Evolutionary conservation across 306 rosid species (phyloP), one percentile per base, ranked within the genome.

Genomic region (Prunus armeniaca): DNA sequence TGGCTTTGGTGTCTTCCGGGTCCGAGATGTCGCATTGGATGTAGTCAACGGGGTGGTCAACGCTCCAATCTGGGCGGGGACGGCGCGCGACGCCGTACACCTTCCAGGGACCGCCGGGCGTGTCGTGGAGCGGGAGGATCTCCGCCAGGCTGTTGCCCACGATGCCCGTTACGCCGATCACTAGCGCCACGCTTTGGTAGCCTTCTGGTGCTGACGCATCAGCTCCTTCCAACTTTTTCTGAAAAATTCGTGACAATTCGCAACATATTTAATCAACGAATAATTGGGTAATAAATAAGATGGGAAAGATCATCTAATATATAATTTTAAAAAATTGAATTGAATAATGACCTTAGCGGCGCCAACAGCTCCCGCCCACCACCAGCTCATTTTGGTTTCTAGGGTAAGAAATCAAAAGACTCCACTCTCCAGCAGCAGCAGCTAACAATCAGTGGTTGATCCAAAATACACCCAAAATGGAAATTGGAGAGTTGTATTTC

Each of bases 101-200:
- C 20, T 88, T 88, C 96, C 96, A 90, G 22, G 86, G 89, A 2
- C 90, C 94, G 6, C 84, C 91, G 15, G 92, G 96, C 0, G 89
- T 88, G 74, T 90, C 91, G 3, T 82, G 51, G 25, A 86, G 88
- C 0, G 93, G 93, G 2, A 90, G 88, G 15, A 90, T 90, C 76
- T 90, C 91, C 19, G 91, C 93, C 2, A 90, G 85, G 85, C 96
- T 90, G 43, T 90, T 90, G 47, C 93, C 93, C 0, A 90, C 96
- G 67, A 90, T 86, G n/a, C 93, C 96, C 0, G 90, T 88, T 3
- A 90, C 85, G 49, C 96, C 93, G 55, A 90, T 77, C 12, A 90
- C 76, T 1, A 90, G 67, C 0, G 82, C 93, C 32, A 87, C 93
- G 71, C 86, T 84, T 72, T 78, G 75, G 75, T 64, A 78, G 79